phyloP scores from a whole-genome alignment of 2,329 filamentous ascomycete species.

The Septoria linicola region DNA sequence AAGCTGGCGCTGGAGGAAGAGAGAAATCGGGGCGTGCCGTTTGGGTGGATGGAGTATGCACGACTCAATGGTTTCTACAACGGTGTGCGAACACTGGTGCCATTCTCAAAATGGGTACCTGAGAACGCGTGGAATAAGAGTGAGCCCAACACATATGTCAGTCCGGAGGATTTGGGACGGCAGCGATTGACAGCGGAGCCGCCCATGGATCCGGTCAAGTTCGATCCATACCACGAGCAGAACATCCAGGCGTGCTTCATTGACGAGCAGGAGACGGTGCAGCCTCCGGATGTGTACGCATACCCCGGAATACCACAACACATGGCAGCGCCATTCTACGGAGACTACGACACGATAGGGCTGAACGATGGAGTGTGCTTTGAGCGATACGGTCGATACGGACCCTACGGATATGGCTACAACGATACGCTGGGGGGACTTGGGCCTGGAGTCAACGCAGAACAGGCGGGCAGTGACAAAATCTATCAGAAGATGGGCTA shows the following conservation, averaged over 20 bases:
- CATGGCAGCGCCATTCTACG: slow-evolving; percentile 49
- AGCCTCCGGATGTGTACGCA: slow-evolving; percentile 63
- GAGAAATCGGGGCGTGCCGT: slow-evolving; percentile 39
- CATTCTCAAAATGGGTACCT: slow-evolving; percentile 43
- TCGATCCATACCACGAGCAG: slow-evolving; percentile 50
- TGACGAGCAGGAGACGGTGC: slow-evolving; percentile 57
- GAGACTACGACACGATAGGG: slow-evolving; percentile 50
- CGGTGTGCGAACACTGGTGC: slow-evolving; percentile 49
- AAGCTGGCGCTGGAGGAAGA: slow-evolving; percentile 19
- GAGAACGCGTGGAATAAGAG: slow-evolving; percentile 48
- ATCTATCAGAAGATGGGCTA: slow-evolving; percentile 50
- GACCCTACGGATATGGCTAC: slow-evolving; percentile 53
- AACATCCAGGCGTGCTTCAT: slow-evolving; percentile 63
- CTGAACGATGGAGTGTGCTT: slow-evolving; percentile 51
- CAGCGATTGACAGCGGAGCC: slow-evolving; percentile 25
- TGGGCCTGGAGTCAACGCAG: slow-evolving; percentile 44
- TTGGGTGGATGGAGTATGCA: slow-evolving; percentile 48
- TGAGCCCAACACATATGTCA: slow-evolving; percentile 31
- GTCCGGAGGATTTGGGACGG: slow-evolving; percentile 33
- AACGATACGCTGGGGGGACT: slow-evolving; percentile 48
- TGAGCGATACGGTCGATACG: slow-evolving; percentile 52
- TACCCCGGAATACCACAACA: slow-evolving; percentile 57
- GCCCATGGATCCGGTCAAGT: slow-evolving; percentile 41
- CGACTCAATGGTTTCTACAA: slow-evolving; percentile 50
- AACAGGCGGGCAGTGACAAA: slow-evolving; percentile 46